phyloP scores from a whole-genome alignment of 2,329 filamentous ascomycete genomes.

The Curvularia verruculosa region DNA sequence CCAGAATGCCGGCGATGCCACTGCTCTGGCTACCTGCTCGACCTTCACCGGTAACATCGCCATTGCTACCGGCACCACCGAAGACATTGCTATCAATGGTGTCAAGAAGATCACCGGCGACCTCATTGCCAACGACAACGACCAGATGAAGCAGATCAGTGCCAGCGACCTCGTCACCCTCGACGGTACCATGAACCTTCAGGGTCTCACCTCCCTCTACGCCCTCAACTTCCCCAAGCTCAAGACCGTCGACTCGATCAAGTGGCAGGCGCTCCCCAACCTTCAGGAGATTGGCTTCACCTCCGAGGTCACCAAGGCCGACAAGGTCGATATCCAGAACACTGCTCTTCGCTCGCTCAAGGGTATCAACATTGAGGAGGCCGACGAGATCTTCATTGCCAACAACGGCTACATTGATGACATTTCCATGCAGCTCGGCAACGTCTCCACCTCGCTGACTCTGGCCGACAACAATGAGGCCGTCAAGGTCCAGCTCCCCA shows the following conservation, averaged over 20 bases:
- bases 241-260: slow-evolving; percentile 67
- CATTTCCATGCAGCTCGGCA: slow-evolving; percentile 78
- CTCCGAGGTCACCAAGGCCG: slow-evolving; percentile 70
- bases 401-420: slow-evolving; percentile 84
- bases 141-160: slow-evolving; percentile 68
- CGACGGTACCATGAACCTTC: slow-evolving; percentile 71
- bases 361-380: slow-evolving; percentile 79
- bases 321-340: slow-evolving; percentile 77
- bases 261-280: slow-evolving; percentile 73
- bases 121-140: slow-evolving; percentile 59
- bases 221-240: slow-evolving; percentile 71
- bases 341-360: slow-evolving; percentile 79
- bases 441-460: slow-evolving; percentile 72
- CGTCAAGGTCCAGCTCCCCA: slow-evolving; percentile 75
- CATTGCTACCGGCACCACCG: slow-evolving; percentile 63
- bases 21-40: slow-evolving; percentile 66
- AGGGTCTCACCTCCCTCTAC: slow-evolving; percentile 71
- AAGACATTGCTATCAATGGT: slow-evolving; percentile 67
- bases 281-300: slow-evolving; percentile 66
- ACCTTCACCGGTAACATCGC: slow-evolving; percentile 72
- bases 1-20: slow-evolving; percentile 65
- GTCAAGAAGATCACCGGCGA: slow-evolving; percentile 65
- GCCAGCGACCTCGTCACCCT: slow-evolving; percentile 69
- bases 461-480: slow-evolving; percentile 81
- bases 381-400: slow-evolving; percentile 74